Evolutionary conservation across 75 land plant species (phyloP), one percentile per base, ranked within the genome.

Genomic region (Larix kaempferi): DNA sequence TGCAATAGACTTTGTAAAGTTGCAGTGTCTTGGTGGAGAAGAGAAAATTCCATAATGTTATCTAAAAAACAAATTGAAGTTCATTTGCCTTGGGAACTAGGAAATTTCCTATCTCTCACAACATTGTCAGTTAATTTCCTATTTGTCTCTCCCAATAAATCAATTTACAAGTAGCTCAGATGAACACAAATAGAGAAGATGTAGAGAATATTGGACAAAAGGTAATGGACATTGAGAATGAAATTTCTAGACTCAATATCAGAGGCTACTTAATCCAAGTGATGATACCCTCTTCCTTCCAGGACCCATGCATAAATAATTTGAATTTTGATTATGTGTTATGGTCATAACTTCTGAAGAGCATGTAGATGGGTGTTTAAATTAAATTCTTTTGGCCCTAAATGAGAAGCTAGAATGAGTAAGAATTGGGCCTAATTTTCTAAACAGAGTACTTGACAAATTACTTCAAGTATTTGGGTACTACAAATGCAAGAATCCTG

Each of bases 51-150:
- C 25, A 76, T 91, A 5, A 72, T 77, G 19, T 76, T 91, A 10
- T 60, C 74, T 19, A 83, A 85, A 62, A 91, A 91, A 64, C 25
- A 16, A 4, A 83, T 91, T 74, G 73, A 56, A 26, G 93, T 91
- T 4, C 8, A 61, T 41, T 73, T 91, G 23, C 93, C 89, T 12
- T 13, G 74, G 79, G 57, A 89, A 81, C 67, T 80, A 4, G 76
- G 88, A 21, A 27, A 83, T 61, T 61, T 85, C 74, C 77, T 49
- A 1, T 54, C 22, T 3, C 56, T 91, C 57, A 56, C 75, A 59
- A 16, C 78, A 15, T 79, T 89, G 71, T 71, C 79, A 67, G 74
- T 87, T 59, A 81, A 79, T 82, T 41, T 49, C 78, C 4, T 41
- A 29, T 35, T n/a, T n/a, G n/a, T n/a, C n/a, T n/a, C 80, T 88